Base-by-base conservation (phyloP, 345 rosid species). In the Brassica incana region DNA sequence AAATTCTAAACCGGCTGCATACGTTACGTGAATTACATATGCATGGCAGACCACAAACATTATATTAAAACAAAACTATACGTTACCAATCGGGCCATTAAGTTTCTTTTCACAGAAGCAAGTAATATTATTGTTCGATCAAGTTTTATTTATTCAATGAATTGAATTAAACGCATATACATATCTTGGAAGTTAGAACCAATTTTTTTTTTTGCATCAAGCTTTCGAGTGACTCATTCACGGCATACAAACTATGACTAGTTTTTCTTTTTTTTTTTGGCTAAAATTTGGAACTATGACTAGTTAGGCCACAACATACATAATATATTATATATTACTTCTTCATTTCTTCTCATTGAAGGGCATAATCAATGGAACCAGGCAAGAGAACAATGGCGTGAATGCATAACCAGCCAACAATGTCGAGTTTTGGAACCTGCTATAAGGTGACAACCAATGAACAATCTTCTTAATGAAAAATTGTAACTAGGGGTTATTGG, bases 311-410 rank as follows among this genome's bases (percentile, higher is more conserved):
- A 33, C 20, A 63, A 16, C 3, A 23, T 0, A 10, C 11, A 10
- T 33, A 43, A 10, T 14, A 30, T 4, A 35, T 11, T 4, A 35
- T 11, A 32, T 14, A 6, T 23, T 36, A 48, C 43, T 50, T 63
- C 3, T 38, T 56, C 10, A 65, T 16, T 36, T 78, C 60, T 27
- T 78, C 60, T 36, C 62, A 18, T 2, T 58, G 30, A 78, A 78
- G 81, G 81, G 50, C 73, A 65, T 56, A 70, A 23, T 18, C 40
- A 29, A 63, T 78, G 77, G 81, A 78, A 78, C 62, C 68, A 72
- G 66, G 72, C 77, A 3, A 78, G 73, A 78, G 62, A 78, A 58
- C 61, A 72, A 18, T 78, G 81, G 81, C 77, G 67, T 48, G 62
- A 65, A 58, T 56, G 62, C 62, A 58, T 36, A 72, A 66, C 38